Evolutionary conservation across 2,329 filamentous ascomycete genomes (phyloP).

Genomic region (Mycosphaerella sp.): DNA sequence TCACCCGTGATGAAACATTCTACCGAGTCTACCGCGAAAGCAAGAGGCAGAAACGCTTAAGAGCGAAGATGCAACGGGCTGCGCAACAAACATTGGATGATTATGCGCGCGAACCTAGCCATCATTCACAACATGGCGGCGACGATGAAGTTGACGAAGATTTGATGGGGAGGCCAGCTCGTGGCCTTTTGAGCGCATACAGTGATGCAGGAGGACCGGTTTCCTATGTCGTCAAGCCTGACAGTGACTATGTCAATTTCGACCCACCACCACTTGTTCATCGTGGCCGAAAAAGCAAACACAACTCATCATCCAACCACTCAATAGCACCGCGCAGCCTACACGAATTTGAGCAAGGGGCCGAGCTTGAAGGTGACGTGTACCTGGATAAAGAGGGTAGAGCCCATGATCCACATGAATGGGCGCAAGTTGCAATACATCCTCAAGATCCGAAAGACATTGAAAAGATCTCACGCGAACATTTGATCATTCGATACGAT

Average conservation of each 20-base stretch:
- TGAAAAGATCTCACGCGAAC: slow-evolving; percentile 67
- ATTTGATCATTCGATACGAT: slow-evolving; percentile 68
- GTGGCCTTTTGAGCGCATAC: slow-evolving; percentile 28
- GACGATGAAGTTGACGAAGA: slow-evolving; percentile 15
- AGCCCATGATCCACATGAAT: slow-evolving; percentile 17
- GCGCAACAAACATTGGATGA: slow-evolving; percentile 20
- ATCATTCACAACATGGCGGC: slow-evolving; percentile 26
- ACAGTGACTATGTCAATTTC: slow-evolving; percentile 30
- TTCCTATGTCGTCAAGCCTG: slow-evolving; percentile 39
- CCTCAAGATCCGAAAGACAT: slow-evolving; percentile 50
- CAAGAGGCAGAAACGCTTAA: slow-evolving; percentile 19
- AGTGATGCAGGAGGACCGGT: slow-evolving; percentile 32
- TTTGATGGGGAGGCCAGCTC: slow-evolving; percentile 29
- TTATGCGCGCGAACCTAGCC: slow-evolving; percentile 29
- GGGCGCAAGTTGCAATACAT: slow-evolving; percentile 23
- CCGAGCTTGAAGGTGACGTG: slow-evolving; percentile 14
- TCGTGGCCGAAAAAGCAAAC: slow-evolving; percentile 9
- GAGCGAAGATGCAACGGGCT: slow-evolving; percentile 7
- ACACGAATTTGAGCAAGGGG: slow-evolving; percentile 15
- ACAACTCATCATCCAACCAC: slow-evolving; percentile 46
- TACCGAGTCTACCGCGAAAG: slow-evolving; percentile 15
- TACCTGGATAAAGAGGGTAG: slow-evolving; percentile 36
- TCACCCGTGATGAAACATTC: slow-evolving; percentile 56
- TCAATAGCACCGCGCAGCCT: slow-evolving; percentile 36
- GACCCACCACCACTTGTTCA: slow-evolving; percentile 41